Evolutionary conservation across 2,329 filamentous ascomycete species (phyloP).

Genomic region (Hypoxylon sp.): DNA sequence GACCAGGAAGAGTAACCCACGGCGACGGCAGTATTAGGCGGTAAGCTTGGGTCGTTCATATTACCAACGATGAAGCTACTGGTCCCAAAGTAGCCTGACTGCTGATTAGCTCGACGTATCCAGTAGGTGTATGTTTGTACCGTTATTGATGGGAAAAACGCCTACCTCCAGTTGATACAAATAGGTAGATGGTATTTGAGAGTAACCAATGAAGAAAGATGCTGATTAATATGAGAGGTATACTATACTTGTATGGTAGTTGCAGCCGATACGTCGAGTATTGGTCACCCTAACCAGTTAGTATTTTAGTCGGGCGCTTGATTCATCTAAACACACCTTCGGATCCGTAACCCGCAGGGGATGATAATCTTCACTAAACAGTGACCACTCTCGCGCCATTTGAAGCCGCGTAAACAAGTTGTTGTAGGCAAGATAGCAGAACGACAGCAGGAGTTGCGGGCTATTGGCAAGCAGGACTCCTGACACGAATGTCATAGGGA

Average conservation of each 20-base stretch:
- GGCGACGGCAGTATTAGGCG: constrained; percentile 31
- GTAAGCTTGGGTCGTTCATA: constrained; percentile 33
- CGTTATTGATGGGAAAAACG: background rate
- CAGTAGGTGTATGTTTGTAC: background rate
- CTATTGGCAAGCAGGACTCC: constrained; percentile 54
- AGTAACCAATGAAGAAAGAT: constrained; percentile 60
- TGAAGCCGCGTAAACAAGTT: constrained; percentile 61
- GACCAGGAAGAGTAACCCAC: constrained; percentile 38
- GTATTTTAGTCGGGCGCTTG: background rate
- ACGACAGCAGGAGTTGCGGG: constrained; percentile 59
- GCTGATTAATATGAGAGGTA: constrained; percentile 56
- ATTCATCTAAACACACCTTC: constrained; percentile 20
- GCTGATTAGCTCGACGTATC: background rate
- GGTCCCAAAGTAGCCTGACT: constrained; percentile 36
- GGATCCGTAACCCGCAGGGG: constrained; percentile 57
- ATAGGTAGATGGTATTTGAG: constrained; percentile 59
- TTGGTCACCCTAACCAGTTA: constrained; percentile 51
- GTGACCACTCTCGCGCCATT: constrained; percentile 59
- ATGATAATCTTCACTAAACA: constrained; percentile 52
- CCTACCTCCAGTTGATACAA: constrained; percentile 47
- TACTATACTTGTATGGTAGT: constrained; percentile 59
- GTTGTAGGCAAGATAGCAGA: constrained; percentile 60
- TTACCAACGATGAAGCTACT: background rate
- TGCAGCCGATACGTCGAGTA: constrained; percentile 57
- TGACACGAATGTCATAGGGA: constrained; percentile 24